Conservation (phyloP, 2,329 filamentous ascomycete genomes). For the Fusarium abutilonis region DNA sequence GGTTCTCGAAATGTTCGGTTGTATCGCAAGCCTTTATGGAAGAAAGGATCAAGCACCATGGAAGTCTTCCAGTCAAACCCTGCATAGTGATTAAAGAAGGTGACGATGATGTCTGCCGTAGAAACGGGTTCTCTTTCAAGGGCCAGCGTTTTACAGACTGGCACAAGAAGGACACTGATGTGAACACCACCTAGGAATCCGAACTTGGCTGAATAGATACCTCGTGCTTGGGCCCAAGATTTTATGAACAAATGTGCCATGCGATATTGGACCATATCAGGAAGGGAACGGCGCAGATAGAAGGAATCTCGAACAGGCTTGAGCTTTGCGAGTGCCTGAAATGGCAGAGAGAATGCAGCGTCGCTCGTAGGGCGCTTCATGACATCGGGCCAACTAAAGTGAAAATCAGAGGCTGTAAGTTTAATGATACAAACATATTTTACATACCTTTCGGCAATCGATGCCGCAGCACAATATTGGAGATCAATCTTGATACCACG, state of each 20-base stretch:
- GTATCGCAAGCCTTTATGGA: slow-evolving; percentile 63
- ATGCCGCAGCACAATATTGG: slow-evolving; percentile 71
- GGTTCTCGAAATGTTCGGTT: slow-evolving; percentile 66
- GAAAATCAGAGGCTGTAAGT: not conserved
- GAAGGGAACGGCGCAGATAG: slow-evolving; percentile 68
- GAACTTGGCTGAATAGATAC: slow-evolving; percentile 72
- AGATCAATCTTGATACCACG: slow-evolving; percentile 68
- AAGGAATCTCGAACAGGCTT: slow-evolving; percentile 71
- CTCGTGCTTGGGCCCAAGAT: slow-evolving; percentile 68
- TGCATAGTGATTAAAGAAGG: slow-evolving; percentile 73
- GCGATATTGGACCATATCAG: slow-evolving; percentile 66
- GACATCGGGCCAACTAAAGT: slow-evolving; percentile 56
- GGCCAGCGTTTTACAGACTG: slow-evolving; percentile 66
- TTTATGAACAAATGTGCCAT: slow-evolving; percentile 68
- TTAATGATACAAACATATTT: not conserved
- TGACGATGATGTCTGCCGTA: slow-evolving; percentile 62
- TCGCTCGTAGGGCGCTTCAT: slow-evolving; percentile 61
- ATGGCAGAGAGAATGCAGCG: slow-evolving; percentile 64
- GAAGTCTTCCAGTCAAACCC: slow-evolving; percentile 66
- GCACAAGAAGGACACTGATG: slow-evolving; percentile 68
- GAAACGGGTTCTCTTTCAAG: slow-evolving; percentile 51
- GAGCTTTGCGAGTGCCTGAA: slow-evolving; percentile 67
- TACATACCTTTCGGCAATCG: slow-evolving; percentile 61
- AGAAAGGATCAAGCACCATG: slow-evolving; percentile 68
- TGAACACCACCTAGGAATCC: slow-evolving; percentile 73